Conservation (phyloP, 73 alveolate species). For the Stentor coeruleus region DNA sequence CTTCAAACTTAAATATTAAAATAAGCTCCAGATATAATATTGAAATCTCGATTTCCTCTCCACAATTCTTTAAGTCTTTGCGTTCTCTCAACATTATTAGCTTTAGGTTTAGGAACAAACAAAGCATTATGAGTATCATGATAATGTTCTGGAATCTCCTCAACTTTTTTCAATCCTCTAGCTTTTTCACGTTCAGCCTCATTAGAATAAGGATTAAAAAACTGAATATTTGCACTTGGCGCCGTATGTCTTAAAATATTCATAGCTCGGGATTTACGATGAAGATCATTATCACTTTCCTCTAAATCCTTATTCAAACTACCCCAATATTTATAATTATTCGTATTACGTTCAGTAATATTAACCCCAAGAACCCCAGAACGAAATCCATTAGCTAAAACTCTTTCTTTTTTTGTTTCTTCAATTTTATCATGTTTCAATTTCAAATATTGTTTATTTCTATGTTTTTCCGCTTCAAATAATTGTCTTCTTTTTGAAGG, state of each 20-base stretch:
- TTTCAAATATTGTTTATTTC: background rate
- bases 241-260: background rate
- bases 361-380: background rate
- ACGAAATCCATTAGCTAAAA: background rate
- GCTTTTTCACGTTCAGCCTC: background rate
- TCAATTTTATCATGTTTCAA: background rate
- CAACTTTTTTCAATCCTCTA: background rate
- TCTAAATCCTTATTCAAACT: background rate
- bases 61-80: background rate
- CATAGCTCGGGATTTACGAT: background rate
- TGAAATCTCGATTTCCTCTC: conserved; percentile 11
- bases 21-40: conserved; percentile 7
- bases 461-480: background rate
- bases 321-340: background rate
- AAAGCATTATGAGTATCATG: background rate
- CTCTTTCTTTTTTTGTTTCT: background rate
- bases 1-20: too few relatives aligned
- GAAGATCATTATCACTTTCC: background rate
- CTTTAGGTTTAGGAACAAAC: background rate
- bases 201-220: background rate
- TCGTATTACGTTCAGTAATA: background rate
- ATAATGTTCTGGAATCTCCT: background rate
- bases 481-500: background rate
- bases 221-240: background rate
- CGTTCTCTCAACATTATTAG: background rate